Evolutionary conservation across 2,329 filamentous ascomycete genomes (phyloP), one percentile per base, ranked within the genome.

Genomic region (Sporothrix schenckii): DNA sequence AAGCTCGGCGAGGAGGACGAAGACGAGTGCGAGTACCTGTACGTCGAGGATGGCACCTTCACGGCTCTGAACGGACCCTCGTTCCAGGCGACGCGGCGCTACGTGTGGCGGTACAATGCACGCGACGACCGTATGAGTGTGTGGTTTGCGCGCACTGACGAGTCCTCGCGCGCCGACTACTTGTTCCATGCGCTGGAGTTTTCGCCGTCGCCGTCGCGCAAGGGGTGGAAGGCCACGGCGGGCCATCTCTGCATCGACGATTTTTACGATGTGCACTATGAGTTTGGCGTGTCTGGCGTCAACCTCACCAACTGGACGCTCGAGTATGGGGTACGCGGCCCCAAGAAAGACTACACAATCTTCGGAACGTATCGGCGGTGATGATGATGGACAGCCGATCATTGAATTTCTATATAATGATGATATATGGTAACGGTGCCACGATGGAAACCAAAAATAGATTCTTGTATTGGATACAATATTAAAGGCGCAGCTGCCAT

Each of bases 141-240:
- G 0, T 94, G 91, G 91, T 93, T 93, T 74, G 88, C 88, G 52
- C 88, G 88, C 73, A 83, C 85, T 0, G 86, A 90, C 19, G 88
- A 92, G 73, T 79, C 83, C 19, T 82, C 82, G 69, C 83, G 84
- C 16, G 88, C 89, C 0, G 91, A 93, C 76, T 91, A 93, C 73
- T 80, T 93, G 24, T 94, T 94, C 78, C 91, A 93, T 75, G 85
- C 89, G 73, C 80, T 93, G n/a, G 85, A 90, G 70, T 91, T 93
- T 11, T 16, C 11, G 69, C 34, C 63, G 30, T 39, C 11, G 19
- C 24, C 19, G 13, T 50, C 24, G 11, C 58, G 58, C 11, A 47
- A 9, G 1, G 85, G 85, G 0, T 92, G 90, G 88, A 79, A 81
- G 54, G 91, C 90, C 0, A 88, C 84, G 74, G 88, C 89, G 0